Conservation (phyloP, 208 protist species). For the Trypanosoma avium region DNA sequence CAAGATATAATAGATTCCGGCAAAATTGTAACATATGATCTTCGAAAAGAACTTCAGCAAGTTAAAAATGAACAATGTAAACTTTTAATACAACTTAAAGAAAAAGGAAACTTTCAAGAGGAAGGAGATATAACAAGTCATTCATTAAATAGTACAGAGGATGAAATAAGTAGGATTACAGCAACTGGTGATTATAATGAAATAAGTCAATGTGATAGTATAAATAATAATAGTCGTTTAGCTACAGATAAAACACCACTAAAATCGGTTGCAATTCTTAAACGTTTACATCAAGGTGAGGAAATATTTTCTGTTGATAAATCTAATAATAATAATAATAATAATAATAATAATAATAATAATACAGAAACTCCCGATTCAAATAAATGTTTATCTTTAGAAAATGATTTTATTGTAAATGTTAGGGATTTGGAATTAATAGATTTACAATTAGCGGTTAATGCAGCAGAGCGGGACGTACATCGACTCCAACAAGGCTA, state of each 20-base stretch:
- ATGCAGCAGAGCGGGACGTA: constrained; percentile 5
- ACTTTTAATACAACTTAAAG: neutral
- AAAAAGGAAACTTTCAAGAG: neutral
- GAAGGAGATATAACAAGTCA: neutral
- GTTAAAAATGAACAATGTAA: neutral
- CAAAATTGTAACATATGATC: neutral
- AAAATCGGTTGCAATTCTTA: neutral
- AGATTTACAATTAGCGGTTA: constrained; percentile 13
- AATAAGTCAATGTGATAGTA: neutral
- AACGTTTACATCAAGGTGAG: neutral
- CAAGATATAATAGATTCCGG: neutral
- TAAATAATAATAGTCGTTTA: neutral
- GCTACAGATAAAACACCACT: neutral
- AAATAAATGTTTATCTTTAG: too few species aligned
- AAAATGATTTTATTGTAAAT: neutral
- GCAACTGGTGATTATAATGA: neutral
- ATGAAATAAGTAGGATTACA: neutral
- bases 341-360: too few species aligned
- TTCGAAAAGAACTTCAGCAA: constrained; percentile 2
- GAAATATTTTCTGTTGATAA: too few species aligned
- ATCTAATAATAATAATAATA: too few species aligned
- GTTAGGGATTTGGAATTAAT: constrained; percentile 15
- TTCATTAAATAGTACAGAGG: neutral
- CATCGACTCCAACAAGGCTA: constrained; percentile 36
- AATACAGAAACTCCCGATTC: too few species aligned